Base-by-base conservation (phyloP, 2,329 filamentous ascomycete species). In the Drechmeria coniospora region DNA sequence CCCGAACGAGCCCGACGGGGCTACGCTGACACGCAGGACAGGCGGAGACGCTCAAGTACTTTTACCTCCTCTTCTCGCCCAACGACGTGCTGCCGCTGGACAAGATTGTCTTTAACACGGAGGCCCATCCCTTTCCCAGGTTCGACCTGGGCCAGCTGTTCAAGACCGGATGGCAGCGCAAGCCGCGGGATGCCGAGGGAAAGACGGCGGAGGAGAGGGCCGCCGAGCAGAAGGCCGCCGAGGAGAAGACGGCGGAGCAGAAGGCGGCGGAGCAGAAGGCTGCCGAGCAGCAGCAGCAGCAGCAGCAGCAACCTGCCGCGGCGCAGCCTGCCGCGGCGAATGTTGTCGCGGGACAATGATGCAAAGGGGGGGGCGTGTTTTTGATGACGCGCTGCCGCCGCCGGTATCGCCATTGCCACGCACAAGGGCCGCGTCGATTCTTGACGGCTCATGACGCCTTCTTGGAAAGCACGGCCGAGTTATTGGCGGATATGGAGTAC, bases 1-100 rank as follows among this genome's bases (percentile, higher is more conserved):
- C 7, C 10, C 9, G 25, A 17, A 18, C 5, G 9, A 23, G 26
- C 18, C 21, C 32, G 23, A 29, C 33, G 30, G 24, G 34, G 21
- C 31, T n/a, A 16, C 14, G 4, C 23, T 17, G 12, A 17, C 8
- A 10, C 14, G 10, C 9, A n/a, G n/a, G 18, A 15, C 32, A 83
- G 79, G 86, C 90, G 25, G 90, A 98, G 59, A 98, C 90, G 14
- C 63, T 98, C 24, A 98, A 98, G 57, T 98, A 98, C 51, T 79
- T 98, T 50, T 98, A 93, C 52, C 70, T 98, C 22, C 65, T 98
- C 19, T 98, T 98, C 57, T 86, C 82, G 3, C 74, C 80, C 4
- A 63, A 77, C 37, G 80, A 92, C 34, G 54, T 94, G 21, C 61
- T 95, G 23, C 83, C 86, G 2, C 63, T 98, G 18, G 79, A 90